These are phyloP conservation scores for Rubroboletus pulcherrimus DNA, from an alignment of 768 basidiomycete species.

Conservation along the genomic window DNA sequence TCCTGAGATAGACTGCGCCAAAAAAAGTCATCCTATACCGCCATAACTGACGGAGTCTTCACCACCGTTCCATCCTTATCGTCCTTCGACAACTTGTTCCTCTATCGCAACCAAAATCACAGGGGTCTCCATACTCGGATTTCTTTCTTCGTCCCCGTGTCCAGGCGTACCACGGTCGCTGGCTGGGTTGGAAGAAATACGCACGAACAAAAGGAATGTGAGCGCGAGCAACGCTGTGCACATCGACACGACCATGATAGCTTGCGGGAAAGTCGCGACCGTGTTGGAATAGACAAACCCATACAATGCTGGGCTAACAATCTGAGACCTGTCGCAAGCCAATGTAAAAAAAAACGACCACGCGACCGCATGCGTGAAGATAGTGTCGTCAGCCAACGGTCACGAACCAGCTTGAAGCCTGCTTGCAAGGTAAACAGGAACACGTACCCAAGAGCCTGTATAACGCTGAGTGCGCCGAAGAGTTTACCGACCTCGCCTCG, in stretches of 20 bases:
- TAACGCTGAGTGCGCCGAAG: conserved; percentile 76
- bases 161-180: not conserved
- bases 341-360: not conserved
- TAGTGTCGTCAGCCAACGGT: not conserved
- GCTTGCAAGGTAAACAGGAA: not conserved
- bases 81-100: not conserved
- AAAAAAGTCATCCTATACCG: not conserved
- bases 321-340: conserved; percentile 45
- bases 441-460: conserved; percentile 61
- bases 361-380: not conserved
- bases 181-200: conserved; percentile 26
- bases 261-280: conserved; percentile 63
- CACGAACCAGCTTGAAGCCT: not conserved
- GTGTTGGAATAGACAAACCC: conserved; percentile 70
- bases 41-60: not conserved
- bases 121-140: not conserved
- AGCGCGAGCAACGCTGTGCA: conserved; percentile 40
- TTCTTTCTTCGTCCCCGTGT: conserved; percentile 4
- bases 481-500: conserved; percentile 62
- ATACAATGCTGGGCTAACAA: conserved; percentile 70
- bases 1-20: not conserved
- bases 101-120: not conserved
- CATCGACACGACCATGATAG: conserved; percentile 61
- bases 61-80: not conserved
- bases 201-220: conserved; percentile 44